A percentile compares a stretch with the other conserved stretches of the same genome.
Evolutionary conservation across 2,329 filamentous ascomycete genomes (phyloP).

Genomic region (Venturiaceae sp.): DNA sequence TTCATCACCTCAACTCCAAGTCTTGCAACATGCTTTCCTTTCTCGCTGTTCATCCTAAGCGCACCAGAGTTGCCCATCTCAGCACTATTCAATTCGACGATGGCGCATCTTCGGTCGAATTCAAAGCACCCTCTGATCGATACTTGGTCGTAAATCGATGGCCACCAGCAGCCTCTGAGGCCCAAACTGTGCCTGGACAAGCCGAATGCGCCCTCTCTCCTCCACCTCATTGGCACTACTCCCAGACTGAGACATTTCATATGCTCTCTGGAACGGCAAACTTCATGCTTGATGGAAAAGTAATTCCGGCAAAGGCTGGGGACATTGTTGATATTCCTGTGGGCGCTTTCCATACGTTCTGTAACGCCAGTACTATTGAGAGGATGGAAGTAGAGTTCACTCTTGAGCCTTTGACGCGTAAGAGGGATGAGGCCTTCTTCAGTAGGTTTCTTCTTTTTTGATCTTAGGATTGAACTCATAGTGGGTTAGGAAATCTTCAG

Average conservation of each 20-base stretch:
- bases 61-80: slow-evolving; percentile 1
- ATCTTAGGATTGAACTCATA: neutral
- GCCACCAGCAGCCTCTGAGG: slow-evolving; percentile 2
- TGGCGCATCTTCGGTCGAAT: neutral
- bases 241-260: slow-evolving; percentile 2
- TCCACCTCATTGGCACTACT: neutral
- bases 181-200: neutral
- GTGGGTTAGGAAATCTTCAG: neutral
- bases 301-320: neutral
- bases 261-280: neutral
- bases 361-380: neutral
- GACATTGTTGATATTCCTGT: neutral
- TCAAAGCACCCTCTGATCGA: neutral
- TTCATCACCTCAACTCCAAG: neutral
- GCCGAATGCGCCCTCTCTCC: slow-evolving; percentile 1
- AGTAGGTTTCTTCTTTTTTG: neutral
- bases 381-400: slow-evolving; percentile 1
- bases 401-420: neutral
- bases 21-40: neutral
- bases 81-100: neutral
- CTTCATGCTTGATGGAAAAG: neutral
- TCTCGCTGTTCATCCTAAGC: neutral
- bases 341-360: slow-evolving; percentile 1
- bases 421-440: slow-evolving; percentile 5
- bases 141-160: slow-evolving; percentile 3